These are phyloP conservation scores for Nothopassalora personata DNA, from an alignment of 2,329 filamentous ascomycete species.

Conservation along the genomic window DNA sequence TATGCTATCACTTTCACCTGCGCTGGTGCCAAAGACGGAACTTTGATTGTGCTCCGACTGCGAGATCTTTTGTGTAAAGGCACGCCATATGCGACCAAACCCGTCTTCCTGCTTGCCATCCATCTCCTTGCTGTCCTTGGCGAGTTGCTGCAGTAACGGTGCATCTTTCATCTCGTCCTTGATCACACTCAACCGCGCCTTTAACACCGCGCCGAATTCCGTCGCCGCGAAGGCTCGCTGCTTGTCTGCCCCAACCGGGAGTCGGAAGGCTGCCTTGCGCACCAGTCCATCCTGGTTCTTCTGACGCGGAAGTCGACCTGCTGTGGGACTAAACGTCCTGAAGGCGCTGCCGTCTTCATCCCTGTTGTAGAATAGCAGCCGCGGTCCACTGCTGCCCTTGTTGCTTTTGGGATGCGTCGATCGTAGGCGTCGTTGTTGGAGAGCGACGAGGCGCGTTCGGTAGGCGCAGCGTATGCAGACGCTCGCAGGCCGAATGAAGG, in stretches of 20 bases:
- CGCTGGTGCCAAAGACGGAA: not conserved
- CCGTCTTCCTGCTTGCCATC: slow-evolving; percentile 19
- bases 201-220: slow-evolving; percentile 21
- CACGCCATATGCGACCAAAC: slow-evolving; percentile 26
- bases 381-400: not conserved
- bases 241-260: not conserved
- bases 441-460: slow-evolving; percentile 24
- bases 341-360: not conserved
- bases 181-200: slow-evolving; percentile 19
- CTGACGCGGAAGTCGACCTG: not conserved
- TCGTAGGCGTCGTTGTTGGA: slow-evolving; percentile 29
- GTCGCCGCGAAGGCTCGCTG: not conserved
- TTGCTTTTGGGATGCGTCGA: slow-evolving; percentile 3
- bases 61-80: slow-evolving; percentile 25
- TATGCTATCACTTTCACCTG: slow-evolving; percentile 4
- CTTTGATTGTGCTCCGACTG: slow-evolving; percentile 36
- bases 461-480: slow-evolving; percentile 40
- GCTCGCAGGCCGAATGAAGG: slow-evolving; percentile 9
- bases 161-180: slow-evolving; percentile 29
- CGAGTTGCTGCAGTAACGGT: slow-evolving; percentile 29
- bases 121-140: slow-evolving; percentile 21
- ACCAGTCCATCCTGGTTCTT: not conserved
- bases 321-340: not conserved
- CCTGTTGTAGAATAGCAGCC: not conserved
- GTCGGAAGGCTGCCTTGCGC: not conserved